A percentile compares a stretch with the other conserved stretches of the same genome.
Evolutionary conservation across 768 basidiomycete species (phyloP).

Genomic region (Tricholoma saponaceum): DNA sequence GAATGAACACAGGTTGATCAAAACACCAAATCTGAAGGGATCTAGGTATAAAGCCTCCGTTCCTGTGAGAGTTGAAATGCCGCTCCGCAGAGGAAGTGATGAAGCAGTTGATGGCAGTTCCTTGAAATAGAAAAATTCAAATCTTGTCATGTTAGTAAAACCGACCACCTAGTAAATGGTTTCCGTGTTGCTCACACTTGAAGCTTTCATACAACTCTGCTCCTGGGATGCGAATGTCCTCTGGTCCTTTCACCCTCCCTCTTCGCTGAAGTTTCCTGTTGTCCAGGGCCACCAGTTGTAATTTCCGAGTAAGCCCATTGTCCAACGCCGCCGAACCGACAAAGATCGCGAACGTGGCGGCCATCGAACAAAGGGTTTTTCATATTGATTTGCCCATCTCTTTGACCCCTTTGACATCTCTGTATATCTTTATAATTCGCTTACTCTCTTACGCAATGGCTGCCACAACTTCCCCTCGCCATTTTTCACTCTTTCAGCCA

Average conservation of each 20-base stretch:
- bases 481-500: slow-evolving; percentile 9
- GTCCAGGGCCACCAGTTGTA: too few species aligned
- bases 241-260: not conserved
- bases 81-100: not conserved
- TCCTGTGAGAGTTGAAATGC: slow-evolving; percentile 4
- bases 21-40: not conserved
- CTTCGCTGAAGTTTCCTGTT: not conserved
- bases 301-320: not conserved
- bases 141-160: not conserved
- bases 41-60: not conserved
- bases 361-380: slow-evolving; percentile 3
- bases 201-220: not conserved
- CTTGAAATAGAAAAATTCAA: not conserved
- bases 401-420: slow-evolving; percentile 6
- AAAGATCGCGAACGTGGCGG: slow-evolving; percentile 3
- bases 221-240: slow-evolving; percentile 2
- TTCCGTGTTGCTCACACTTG: slow-evolving; percentile 8
- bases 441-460: slow-evolving; percentile 11
- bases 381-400: slow-evolving; percentile 3
- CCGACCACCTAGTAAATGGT: slow-evolving; percentile 8
- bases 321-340: not conserved
- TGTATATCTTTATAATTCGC: slow-evolving; percentile 13
- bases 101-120: not conserved
- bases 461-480: slow-evolving; percentile 4
- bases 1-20: too few species aligned